Evolutionary conservation across 495 filamentous ascomycete species (phyloP).

Genomic region (Cetradonia linearis): DNA sequence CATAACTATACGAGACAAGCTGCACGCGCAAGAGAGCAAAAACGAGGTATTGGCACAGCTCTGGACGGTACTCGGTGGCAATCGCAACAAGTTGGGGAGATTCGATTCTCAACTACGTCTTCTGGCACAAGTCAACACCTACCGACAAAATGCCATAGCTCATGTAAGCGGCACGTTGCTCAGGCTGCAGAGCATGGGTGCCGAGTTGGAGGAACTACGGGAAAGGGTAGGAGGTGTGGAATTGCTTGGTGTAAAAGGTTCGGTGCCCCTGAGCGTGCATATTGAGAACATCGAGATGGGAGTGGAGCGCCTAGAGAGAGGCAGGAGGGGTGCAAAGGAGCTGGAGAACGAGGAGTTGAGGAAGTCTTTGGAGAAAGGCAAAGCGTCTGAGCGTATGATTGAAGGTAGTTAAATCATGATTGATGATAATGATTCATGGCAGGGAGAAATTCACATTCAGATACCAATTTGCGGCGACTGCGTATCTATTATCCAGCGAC

Average conservation of each 20-base stretch:
- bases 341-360: slow-evolving; percentile 47
- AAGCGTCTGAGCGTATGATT: slow-evolving; percentile 14
- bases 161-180: slow-evolving; percentile 51
- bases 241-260: slow-evolving; percentile 36
- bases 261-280: slow-evolving; percentile 56
- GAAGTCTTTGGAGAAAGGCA: slow-evolving; percentile 36
- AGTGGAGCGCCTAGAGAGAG: slow-evolving; percentile 52
- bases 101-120: slow-evolving; percentile 48
- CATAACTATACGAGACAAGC: slow-evolving; percentile 46
- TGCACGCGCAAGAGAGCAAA: slow-evolving; percentile 38
- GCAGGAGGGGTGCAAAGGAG: slow-evolving; percentile 44
- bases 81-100: slow-evolving; percentile 43
- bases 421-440: neutral
- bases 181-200: slow-evolving; percentile 55
- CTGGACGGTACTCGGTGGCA: slow-evolving; percentile 63
- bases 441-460: neutral
- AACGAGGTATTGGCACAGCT: slow-evolving; percentile 53
- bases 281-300: slow-evolving; percentile 58
- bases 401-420: slow-evolving; percentile 5
- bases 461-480: slow-evolving; percentile 14
- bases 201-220: slow-evolving; percentile 54
- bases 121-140: slow-evolving; percentile 45
- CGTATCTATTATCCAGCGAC: neutral
- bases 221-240: slow-evolving; percentile 54
- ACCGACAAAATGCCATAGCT: slow-evolving; percentile 47